These are phyloP conservation scores for Mycena latifolia DNA, from an alignment of 768 basidiomycete genomes.

Conservation along the genomic window DNA sequence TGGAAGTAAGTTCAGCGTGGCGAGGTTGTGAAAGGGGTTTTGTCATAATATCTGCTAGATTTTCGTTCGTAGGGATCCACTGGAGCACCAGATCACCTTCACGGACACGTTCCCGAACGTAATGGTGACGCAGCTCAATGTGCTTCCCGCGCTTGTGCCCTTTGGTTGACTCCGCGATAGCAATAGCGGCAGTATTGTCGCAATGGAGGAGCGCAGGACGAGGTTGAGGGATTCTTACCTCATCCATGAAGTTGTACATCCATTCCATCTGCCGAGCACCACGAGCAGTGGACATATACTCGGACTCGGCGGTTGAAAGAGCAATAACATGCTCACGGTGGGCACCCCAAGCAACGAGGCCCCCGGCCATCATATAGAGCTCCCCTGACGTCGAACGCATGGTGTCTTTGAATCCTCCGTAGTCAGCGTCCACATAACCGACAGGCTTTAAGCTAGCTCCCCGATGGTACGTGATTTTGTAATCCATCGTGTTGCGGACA, in stretches of 20 bases:
- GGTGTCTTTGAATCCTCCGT: neutral
- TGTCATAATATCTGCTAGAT: too few relatives aligned
- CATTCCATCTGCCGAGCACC: neutral
- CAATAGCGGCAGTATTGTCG: neutral
- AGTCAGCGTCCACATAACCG: slow-evolving; percentile 8
- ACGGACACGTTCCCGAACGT: too few relatives aligned
- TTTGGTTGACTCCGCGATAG: neutral
- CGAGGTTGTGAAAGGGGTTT: too few relatives aligned
- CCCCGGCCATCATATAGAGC: neutral
- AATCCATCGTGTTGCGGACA: slow-evolving; percentile 42
- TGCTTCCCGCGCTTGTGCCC: neutral
- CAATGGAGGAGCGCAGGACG: neutral
- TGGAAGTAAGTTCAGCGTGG: too few relatives aligned
- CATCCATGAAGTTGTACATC: slow-evolving; percentile 11
- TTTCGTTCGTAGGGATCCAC: too few relatives aligned
- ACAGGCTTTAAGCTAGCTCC: neutral
- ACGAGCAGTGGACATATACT: neutral
- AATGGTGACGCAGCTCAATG: too few relatives aligned
- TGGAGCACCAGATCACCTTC: too few relatives aligned
- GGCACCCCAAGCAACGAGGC: neutral
- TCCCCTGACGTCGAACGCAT: slow-evolving; percentile 10
- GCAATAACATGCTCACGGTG: neutral
- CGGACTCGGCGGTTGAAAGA: slow-evolving; percentile 1
- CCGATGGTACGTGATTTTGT: slow-evolving; percentile 36
- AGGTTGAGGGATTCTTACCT: neutral